Evolutionary conservation across 2,329 filamentous ascomycete genomes (phyloP).

Genomic region (Aspergillus pseudotamarii): DNA sequence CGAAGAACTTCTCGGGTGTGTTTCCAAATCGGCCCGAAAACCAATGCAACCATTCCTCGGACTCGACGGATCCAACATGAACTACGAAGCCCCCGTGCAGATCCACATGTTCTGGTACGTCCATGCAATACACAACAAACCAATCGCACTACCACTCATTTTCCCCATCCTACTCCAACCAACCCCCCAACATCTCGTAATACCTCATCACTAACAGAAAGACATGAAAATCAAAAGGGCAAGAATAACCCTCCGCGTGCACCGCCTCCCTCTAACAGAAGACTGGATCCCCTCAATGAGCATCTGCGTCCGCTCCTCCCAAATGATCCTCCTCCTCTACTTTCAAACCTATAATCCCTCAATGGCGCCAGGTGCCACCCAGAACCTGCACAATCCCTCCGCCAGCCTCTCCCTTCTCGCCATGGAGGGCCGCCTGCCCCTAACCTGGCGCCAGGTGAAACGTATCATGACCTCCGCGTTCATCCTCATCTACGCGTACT

Average conservation of each 20-base stretch:
- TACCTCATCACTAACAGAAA: background rate
- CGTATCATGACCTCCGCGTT: background rate
- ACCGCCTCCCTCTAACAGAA: background rate
- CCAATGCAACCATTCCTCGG: conserved; percentile 3
- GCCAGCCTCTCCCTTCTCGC: background rate
- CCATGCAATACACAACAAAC: background rate
- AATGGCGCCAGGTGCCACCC: background rate
- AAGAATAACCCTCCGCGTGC: conserved; percentile 1
- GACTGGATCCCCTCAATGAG: conserved; percentile 5
- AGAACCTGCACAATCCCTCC: background rate
- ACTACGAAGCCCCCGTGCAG: background rate
- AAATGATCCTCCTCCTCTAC: conserved; percentile 6
- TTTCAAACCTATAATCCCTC: background rate
- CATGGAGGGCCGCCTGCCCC: conserved; percentile 1
- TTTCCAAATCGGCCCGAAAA: conserved; percentile 2
- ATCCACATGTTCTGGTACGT: conserved; percentile 4
- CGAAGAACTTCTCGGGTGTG: conserved; percentile 2
- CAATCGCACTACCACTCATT: too few relatives aligned
- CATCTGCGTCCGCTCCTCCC: conserved; percentile 4
- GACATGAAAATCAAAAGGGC: background rate
- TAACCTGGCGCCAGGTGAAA: conserved; percentile 2
- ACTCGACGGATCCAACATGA: background rate
- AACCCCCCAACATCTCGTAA: too few relatives aligned
- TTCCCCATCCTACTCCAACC: too few relatives aligned
- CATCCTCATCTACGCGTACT: conserved; percentile 2